Conservation (phyloP, 2,329 filamentous ascomycete species). For the Orbilia ellipsospora region DNA sequence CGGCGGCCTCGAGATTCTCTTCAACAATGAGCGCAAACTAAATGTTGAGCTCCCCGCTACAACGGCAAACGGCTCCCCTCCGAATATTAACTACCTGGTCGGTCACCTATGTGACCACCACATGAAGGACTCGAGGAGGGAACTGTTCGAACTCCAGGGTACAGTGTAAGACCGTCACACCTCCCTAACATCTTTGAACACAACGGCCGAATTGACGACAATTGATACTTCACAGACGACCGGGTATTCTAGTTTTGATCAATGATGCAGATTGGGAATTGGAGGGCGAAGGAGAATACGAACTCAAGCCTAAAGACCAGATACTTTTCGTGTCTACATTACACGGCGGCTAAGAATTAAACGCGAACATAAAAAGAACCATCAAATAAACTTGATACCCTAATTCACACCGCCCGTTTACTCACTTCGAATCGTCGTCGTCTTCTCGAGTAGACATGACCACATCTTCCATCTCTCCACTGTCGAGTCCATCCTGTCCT, state of each 20-base stretch:
- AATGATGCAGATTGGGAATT: slow-evolving; percentile 99
- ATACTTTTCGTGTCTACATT: slow-evolving; percentile 96
- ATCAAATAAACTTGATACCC: slow-evolving; percentile 8
- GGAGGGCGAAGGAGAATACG: slow-evolving; percentile 91
- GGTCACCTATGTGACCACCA: slow-evolving; percentile 79
- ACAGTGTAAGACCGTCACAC: slow-evolving; percentile 77
- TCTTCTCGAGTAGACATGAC: slow-evolving; percentile 52
- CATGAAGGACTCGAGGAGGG: slow-evolving; percentile 86
- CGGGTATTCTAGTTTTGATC: slow-evolving; percentile 93
- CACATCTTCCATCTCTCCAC: slow-evolving; percentile 59
- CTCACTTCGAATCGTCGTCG: slow-evolving; percentile 47
- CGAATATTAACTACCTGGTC: slow-evolving; percentile 81
- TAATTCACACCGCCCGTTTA: neutral
- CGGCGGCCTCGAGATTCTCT: slow-evolving; percentile 93
- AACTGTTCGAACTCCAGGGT: slow-evolving; percentile 87
- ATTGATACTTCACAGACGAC: slow-evolving; percentile 72
- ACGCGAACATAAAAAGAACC: slow-evolving; percentile 3
- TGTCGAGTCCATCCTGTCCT: slow-evolving; percentile 59
- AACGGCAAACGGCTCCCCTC: slow-evolving; percentile 67
- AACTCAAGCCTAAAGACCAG: slow-evolving; percentile 82
- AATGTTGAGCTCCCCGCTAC: slow-evolving; percentile 74
- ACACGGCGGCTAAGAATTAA: slow-evolving; percentile 78
- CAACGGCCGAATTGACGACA: neutral
- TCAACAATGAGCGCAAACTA: slow-evolving; percentile 82
- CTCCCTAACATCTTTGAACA: neutral